Evolutionary conservation across 306 rosid genomes (phyloP), one percentile per base, ranked within the genome.

Genomic region (Cucurbita pepo): DNA sequence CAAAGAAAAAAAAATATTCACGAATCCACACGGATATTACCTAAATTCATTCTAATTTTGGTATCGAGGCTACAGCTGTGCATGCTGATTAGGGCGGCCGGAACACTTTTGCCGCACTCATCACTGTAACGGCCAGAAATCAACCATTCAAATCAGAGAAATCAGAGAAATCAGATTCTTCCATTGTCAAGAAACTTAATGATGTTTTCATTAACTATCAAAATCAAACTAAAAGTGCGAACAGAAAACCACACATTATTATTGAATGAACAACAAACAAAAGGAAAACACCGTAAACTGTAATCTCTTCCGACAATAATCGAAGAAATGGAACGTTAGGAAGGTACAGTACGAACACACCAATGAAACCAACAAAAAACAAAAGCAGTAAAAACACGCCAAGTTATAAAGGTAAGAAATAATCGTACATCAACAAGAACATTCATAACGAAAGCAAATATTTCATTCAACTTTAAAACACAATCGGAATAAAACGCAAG

Each of bases 41-140:
- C 92, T 0, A 94, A 82, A 34, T 89, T 86, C 87, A 83, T 77
- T 81, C 82, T 89, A 69, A 91, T 91, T 78, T 89, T 94, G 50
- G 95, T 96, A 3, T 94, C 97, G 0, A 87, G 90, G 76, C 96
- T 89, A 65, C 99, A 94, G 64, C 81, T 81, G 61, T 94, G 96
- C 85, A 94, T 86, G 82, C 75, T 80, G 53, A 94, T 94, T 60
- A 91, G 87, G 0, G 95, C 99, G 5, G 78, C 90, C 0, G 97
- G 90, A 52, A 94, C 96, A 82, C 83, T 81, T 73, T 85, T 94
- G 45, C 81, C 81, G 47, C 99, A 91, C 64, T 91, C 97, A 0
- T 78, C 92, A 47, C 99, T 93, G 85, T 71, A 84, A 11, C 18
- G 45, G 48, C 51, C 19, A 14, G 51, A 67, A 67, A 10, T 8